Conservation (phyloP, 352 stramenopile species). For the Phytophthora tentaculata region DNA sequence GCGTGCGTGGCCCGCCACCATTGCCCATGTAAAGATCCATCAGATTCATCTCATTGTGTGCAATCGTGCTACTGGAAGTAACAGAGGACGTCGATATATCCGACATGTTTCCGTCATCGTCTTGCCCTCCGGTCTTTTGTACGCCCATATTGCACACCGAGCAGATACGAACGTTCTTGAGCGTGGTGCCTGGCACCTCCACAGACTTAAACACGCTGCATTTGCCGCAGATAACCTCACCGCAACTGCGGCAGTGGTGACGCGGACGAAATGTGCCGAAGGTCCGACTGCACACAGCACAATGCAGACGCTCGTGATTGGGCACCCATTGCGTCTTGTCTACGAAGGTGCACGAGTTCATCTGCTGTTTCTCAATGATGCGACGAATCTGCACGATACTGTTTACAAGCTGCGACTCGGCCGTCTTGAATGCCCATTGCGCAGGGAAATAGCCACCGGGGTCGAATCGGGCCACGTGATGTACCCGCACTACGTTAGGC, state of each 20-base stretch:
- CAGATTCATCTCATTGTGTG: constrained; percentile 88
- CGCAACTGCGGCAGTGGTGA: constrained; percentile 87
- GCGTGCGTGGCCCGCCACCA: constrained; percentile 61
- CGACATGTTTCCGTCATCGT: constrained; percentile 62
- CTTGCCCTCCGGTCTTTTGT: constrained; percentile 51
- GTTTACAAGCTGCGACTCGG: constrained; percentile 80
- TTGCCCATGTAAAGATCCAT: constrained; percentile 79
- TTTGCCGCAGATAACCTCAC: constrained; percentile 90
- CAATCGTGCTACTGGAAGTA: constrained; percentile 80
- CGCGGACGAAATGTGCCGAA: constrained; percentile 85
- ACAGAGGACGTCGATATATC: constrained; percentile 81
- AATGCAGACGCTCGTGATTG: constrained; percentile 74
- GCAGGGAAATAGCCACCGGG: constrained; percentile 79
- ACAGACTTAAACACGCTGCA: constrained; percentile 85
- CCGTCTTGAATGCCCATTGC: constrained; percentile 85
- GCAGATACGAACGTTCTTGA: constrained; percentile 88
- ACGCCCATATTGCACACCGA: constrained; percentile 88
- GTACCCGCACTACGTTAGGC: constrained; percentile 69
- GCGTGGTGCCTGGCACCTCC: constrained; percentile 78
- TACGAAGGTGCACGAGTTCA: constrained; percentile 87
- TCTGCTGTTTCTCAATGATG: constrained; percentile 88
- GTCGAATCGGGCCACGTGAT: constrained; percentile 83
- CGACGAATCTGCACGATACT: constrained; percentile 81
- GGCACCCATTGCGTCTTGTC: constrained; percentile 85
- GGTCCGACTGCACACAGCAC: constrained; percentile 70